Base-by-base conservation (phyloP, 164 flowering plant genomes). In the Platanus orientalis region DNA sequence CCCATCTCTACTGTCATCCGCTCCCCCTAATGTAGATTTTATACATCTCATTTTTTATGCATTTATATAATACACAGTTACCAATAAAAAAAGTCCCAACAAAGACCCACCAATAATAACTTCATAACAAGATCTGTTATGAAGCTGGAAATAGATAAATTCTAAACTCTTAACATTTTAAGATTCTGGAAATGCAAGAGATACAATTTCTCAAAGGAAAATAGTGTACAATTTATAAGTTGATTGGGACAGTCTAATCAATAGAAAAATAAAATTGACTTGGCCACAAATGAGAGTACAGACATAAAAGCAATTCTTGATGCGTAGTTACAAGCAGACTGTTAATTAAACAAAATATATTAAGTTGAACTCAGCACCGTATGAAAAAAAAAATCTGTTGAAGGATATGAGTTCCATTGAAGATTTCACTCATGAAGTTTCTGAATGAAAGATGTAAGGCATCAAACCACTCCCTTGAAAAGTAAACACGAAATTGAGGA, bases 361-460 rank as follows among this genome's bases (percentile, higher is more conserved):
- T 40, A 17, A 54, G 25, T 44, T 16, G 9, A 27, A 27, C 23
- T 26, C 30, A 57, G 36, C 28, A 21, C 24, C 12, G 13, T 40
- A 23, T 4, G 25, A 29, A 50, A 12, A 55, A 59, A 21, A 36
- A 24, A 25, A 28, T 29, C 29, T 21, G 48, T 29, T 36, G 48
- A 78, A 92, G 98, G 98, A 92, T 92, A 92, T 92, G 98, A 84
- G 83, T 71, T 23, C 87, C 89, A 63, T 82, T 85, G 73, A 92
- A 87, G 63, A 92, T 75, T 68, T 78, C 84, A 53, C 90, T 85
- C 53, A 92, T 74, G 79, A 92, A 88, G 61, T 92, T 92, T 75
- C 89, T 80, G 50, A 88, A 67, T 10, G 95, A 88, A 44, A 92
- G 81, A 60, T 74, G 80, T 69, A 90, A 71, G 40, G 88, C 81